Base-by-base conservation (phyloP, 2,329 filamentous ascomycete species). In the Pseudocercospora ulei region DNA sequence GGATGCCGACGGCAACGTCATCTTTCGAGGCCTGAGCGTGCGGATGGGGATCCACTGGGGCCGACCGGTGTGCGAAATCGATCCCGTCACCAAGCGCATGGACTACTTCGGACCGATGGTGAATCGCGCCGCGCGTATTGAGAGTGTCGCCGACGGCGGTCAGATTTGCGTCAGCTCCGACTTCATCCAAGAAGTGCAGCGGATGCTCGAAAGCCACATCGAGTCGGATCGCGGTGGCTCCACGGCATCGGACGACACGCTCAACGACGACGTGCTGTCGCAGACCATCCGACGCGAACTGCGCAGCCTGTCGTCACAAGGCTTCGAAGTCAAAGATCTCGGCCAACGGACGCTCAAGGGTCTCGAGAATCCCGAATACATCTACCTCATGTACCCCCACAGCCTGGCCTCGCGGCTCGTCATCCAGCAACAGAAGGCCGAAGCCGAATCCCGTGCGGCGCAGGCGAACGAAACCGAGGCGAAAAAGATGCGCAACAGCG, bases 21-120 rank as follows among this genome's bases (percentile, higher is more conserved):
- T 98, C 49, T 96, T 95, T 69, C 82, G 83, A 47, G 90, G 90
- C 45, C 66, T 98, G 36, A 95, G 87, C 7, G 90, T 98, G 26
- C 77, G 90, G 43, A 98, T 98, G 90, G 90, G 90, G 54, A 85
- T 93, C 44, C 90, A 98, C 61, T 98, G 82, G 75, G 90, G 90
- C 50, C 78, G 82, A 43, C 90, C 88, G 4, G 86, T 98, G 53
- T 93, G 86, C 58, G 90, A 98, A 62, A 82, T 81, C 33, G 90
- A 98, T 62, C 90, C 90, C 0, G 87, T 98, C 34, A 98, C 90
- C 1, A 81, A 87, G 41, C 85, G 90, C 47, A 98, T 98, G 90
- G 90, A 98, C 56, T 98, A 98, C 65, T 98, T 96, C 59, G 90
- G 90, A 0, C 90, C 90, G 8, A 98, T 98, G 86, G 90, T 98